Base-by-base conservation (phyloP, 1,284 basidiomycete genomes). In the Microbotryomycetes sp. region DNA sequence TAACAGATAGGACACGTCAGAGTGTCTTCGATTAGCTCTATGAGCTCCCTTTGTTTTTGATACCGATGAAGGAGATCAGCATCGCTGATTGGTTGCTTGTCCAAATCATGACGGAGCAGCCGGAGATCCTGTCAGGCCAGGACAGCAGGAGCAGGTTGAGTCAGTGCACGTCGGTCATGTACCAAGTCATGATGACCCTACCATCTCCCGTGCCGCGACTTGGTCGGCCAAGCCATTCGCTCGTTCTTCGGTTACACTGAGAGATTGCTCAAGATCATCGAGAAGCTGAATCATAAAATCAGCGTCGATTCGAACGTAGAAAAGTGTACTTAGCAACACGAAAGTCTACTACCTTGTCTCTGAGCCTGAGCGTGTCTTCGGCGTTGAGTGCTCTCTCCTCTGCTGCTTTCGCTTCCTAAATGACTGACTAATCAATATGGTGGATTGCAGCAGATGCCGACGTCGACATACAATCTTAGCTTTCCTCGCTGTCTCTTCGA, bases 1-100 rank as follows among this genome's bases (percentile, higher is more conserved):
- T 65, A 68, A 48, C 66, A 68, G 7, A 68, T 54, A 1, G 66
- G 56, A 29, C 66, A 68, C 1, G 46, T 47, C 22, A 67, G 30
- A 2, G 58, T 58, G 14, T 67, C 66, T 32, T 58, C 54, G 0
- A 65, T 22, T 16, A n/a, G 23, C 16, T 42, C 32, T 15, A 65
- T 61, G 4, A 63, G 28, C 4, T 52, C 47, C 19, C 23, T 23
- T 9, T 62, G 59, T 25, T 59, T 54, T 14, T 46, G 31, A 51
- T 55, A 61, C 26, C 64, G 60, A 25, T 59, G 26, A 6, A 16
- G 15, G 6, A 55, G 47, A 49, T 67, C 65, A 16, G 32, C 7
- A 14, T 36, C 31, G 3, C 56, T 58, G 16, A 67, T 26, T 1
- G 63, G 65, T 15, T 61, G 53, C 3, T 48, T 28, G 3, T 5